Evolutionary conservation across 768 basidiomycete genomes (phyloP), one percentile per base, ranked within the genome.

Genomic region (Pleurotus eryngii): DNA sequence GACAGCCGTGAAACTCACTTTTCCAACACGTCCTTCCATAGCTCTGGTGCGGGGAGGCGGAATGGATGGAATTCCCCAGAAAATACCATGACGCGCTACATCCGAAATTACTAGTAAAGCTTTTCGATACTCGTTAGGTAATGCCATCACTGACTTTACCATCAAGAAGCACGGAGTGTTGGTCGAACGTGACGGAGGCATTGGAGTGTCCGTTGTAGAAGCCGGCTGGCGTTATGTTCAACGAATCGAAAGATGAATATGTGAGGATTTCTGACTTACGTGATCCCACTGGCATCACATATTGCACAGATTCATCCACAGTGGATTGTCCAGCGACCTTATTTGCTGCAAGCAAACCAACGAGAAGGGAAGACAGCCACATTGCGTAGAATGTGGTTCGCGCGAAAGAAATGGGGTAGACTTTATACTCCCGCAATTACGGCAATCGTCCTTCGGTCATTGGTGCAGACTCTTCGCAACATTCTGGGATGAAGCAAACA

Each of bases 21-120:
- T 61, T 88, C 80, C 50, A 88, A 72, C 40, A 88, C 76, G 62
- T 87, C 88, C 37, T 78, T 72, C 86, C 86, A 89, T 20, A 89
- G 71, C 30, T 80, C 79, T 24, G 84, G 84, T 4, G 84, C 79
- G 4, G 84, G 87, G 4, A 89, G 70, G 30, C 85, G 81, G 71
- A 86, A 89, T 2, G 85, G 77, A 60, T 88, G 87, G 66, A 87
- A 85, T 65, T 87, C 87, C 49, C 87, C 88, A 1, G 84, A 85
- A 64, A 79, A 80, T 35, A 82, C 67, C 71, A 82, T 80, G 24
- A 79, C 60, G 26, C 82, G 75, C 69, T 81, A 64, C 22, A 49
- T 24, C 7, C 30, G 22, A 18, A 4, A 9, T 60, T 37, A 53
- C 12, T 17, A 4, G 24, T 12, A 27, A 22, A 24, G 3, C 24